Evolutionary conservation across 331 rosid genomes (phyloP).

Genomic region (Pyrus hybrid): DNA sequence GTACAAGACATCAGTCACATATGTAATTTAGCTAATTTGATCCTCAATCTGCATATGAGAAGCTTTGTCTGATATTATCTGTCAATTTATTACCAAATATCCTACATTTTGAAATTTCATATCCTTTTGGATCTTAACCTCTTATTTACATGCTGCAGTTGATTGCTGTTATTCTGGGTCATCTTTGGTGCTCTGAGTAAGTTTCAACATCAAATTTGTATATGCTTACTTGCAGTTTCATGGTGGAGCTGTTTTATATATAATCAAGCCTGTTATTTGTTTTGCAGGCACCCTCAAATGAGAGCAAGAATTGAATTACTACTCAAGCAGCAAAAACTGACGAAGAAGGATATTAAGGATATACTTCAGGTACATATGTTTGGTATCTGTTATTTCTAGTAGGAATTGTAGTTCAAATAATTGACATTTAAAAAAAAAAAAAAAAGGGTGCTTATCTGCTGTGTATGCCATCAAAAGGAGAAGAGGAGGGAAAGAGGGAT

Average conservation of each 20-base stretch:
- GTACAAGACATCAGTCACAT: background rate
- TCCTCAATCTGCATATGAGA: background rate
- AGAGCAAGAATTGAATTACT: slow-evolving; percentile 83
- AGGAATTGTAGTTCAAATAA: background rate
- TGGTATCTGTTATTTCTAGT: background rate
- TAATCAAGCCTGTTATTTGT: background rate
- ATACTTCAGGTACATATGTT: slow-evolving; percentile 63
- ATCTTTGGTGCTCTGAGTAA: slow-evolving; percentile 88
- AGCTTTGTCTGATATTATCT: background rate
- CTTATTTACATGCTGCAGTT: slow-evolving; percentile 47
- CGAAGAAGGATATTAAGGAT: slow-evolving; percentile 54
- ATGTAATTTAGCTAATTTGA: background rate
- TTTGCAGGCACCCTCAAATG: slow-evolving; percentile 68
- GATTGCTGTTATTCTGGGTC: slow-evolving; percentile 84
- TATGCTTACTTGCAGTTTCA: background rate
- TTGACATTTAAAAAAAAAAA: background rate
- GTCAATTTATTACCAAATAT: background rate
- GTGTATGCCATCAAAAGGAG: background rate
- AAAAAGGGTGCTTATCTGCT: background rate
- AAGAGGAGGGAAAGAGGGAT: background rate
- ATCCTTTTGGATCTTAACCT: slow-evolving; percentile 5
- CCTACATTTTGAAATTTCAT: background rate
- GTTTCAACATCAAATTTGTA: slow-evolving; percentile 15
- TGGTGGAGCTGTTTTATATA: background rate
- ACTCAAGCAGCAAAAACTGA: slow-evolving; percentile 85